Conservation (phyloP, 352 stramenopile genomes). For the Aphanomyces stellatus region DNA sequence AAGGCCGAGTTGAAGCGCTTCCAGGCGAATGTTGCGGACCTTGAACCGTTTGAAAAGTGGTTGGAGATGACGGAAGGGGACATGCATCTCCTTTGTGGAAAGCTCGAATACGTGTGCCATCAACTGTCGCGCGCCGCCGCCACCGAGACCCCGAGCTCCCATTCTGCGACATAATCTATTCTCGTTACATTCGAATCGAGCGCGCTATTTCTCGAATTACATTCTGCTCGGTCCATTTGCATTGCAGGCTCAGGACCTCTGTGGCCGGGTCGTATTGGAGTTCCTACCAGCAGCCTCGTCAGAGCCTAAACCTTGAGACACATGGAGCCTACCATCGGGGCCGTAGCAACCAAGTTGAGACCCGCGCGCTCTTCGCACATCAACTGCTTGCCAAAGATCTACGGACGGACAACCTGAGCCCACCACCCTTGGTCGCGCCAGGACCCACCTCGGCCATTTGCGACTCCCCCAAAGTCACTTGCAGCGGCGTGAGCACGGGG, state of each 20-base stretch:
- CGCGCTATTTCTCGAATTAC: conserved; percentile 12
- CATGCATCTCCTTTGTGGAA: neutral
- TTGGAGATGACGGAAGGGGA: neutral
- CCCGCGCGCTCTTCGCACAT: conserved; percentile 63
- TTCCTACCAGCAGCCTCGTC: conserved; percentile 28
- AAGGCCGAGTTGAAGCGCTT: conserved; percentile 5
- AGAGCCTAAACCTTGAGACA: neutral
- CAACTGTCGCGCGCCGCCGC: neutral
- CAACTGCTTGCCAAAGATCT: conserved; percentile 60
- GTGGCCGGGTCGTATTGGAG: conserved; percentile 51
- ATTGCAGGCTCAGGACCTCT: conserved; percentile 23
- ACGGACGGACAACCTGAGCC: no score
- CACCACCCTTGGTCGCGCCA: no score
- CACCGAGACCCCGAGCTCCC: no score
- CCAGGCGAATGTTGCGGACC: neutral
- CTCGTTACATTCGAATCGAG: conserved; percentile 15
- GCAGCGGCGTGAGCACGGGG: conserved; percentile 40
- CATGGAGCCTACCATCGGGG: conserved; percentile 46
- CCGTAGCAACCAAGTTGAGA: conserved; percentile 43
- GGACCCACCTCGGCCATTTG: conserved; percentile 33
- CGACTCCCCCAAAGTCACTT: conserved; percentile 35
- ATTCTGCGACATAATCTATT: no score
- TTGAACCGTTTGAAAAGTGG: neutral
- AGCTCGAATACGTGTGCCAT: conserved; percentile 16
- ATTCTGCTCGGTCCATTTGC: conserved; percentile 16